Base-by-base conservation (phyloP, 805 yeast species). In the Kuraishia hungarica region DNA sequence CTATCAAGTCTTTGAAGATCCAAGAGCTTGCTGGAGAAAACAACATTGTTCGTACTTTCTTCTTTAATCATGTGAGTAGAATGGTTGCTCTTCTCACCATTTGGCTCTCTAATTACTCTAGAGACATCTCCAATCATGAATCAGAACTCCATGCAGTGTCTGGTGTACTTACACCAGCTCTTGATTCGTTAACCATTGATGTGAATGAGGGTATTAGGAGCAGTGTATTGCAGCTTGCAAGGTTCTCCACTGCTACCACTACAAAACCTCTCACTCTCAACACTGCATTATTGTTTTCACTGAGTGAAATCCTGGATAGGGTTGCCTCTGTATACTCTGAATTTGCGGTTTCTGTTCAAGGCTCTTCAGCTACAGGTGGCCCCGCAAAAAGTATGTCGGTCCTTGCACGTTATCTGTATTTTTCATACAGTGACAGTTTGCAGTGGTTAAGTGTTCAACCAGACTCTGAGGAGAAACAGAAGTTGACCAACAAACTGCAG, bases 21-120 rank as follows among this genome's bases (percentile, higher is more conserved):
- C n/a, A 23, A 15, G n/a, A 22, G 10, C 20, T 19, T 8, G 17
- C 10, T 22, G 50, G 48, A 19, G 51, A 24, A 39, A 21, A 47
- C 19, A 21, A 3, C 17, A 20, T 46, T 20, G 49, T 57, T 13
- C 54, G 59, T 50, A 46, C 23, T 49, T 59, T 26, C 24, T 59
- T 56, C 50, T 59, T 56, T 55, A 51, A 56, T 28, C 39, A 52
- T 17, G 39, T 57, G 29, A n/a, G 17, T 2, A 53, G 55, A 8
- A 53, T 54, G 6, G 21, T 49, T n/a, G 46, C 43, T 2, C n/a
- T 50, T 11, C 43, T 50, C 22, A 19, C 23, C 22, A 19, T n/a
- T 26, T 50, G 26, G 21, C 23, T 50, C 23, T 11, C 21, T 22
- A 43, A 50, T 17, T 21, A 17, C 17, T 17, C 19, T 13, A 28